Conservation (phyloP, 2,329 filamentous ascomycete genomes). For the Stachybotrys chlorohalonatus region DNA sequence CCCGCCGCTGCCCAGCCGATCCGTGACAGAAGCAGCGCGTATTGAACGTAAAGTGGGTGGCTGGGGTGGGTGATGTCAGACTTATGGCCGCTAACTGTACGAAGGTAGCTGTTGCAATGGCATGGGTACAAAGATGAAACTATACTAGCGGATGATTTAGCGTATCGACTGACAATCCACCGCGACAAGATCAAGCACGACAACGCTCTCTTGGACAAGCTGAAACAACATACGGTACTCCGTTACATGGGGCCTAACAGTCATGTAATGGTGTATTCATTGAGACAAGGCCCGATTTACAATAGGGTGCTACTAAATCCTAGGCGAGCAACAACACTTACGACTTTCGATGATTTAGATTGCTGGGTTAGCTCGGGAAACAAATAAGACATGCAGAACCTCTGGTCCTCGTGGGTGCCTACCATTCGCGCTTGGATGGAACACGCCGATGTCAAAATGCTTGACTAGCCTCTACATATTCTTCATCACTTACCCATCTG, state of each 20-base stretch:
- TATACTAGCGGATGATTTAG: constrained; percentile 39
- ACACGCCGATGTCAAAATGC: constrained; percentile 55
- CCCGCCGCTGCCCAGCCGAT: too few relatives aligned
- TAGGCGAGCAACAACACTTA: constrained; percentile 36
- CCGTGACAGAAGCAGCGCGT: too few relatives aligned
- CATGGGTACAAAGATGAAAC: too few relatives aligned
- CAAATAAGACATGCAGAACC: constrained; percentile 50
- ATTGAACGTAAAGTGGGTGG: too few relatives aligned
- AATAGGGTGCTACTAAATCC: constrained; percentile 57
- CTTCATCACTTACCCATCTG: constrained; percentile 55
- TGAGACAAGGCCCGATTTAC: constrained; percentile 54
- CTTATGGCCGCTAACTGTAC: too few relatives aligned
- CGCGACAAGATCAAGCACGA: constrained; percentile 54
- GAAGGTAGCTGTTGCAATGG: too few relatives aligned
- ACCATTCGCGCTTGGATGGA: constrained; percentile 51
- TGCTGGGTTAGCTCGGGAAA: constrained; percentile 56
- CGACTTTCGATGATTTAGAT: constrained; percentile 14
- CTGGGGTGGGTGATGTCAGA: too few relatives aligned
- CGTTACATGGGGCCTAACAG: constrained; percentile 59
- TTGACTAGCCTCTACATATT: constrained; percentile 57
- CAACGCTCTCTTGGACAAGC: constrained; percentile 52
- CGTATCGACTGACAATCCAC: constrained; percentile 45
- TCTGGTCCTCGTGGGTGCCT: constrained; percentile 53
- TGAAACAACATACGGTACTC: constrained; percentile 47
- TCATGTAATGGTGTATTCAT: constrained; percentile 60